Evolutionary conservation across 129 eudicot species (phyloP).

Genomic region (Pittosporum tobira): DNA sequence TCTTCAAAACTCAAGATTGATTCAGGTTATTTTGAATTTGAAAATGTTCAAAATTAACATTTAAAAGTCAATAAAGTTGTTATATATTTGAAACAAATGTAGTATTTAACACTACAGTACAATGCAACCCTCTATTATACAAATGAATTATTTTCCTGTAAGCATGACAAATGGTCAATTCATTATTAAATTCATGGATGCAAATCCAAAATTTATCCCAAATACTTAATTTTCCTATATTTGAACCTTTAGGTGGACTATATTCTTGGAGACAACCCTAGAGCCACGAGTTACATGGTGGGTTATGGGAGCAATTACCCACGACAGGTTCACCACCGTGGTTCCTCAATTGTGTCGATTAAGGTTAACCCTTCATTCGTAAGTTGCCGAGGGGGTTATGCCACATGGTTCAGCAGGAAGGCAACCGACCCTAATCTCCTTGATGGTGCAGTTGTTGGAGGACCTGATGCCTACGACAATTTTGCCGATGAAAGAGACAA

Average conservation of each 20-base stretch:
- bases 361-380: constrained; percentile 75
- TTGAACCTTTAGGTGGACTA: constrained; percentile 56
- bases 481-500: constrained; percentile 92
- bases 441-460: constrained; percentile 91
- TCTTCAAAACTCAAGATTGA: too few species aligned
- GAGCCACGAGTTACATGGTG: constrained; percentile 99
- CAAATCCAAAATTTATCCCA: background rate
- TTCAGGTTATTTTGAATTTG: too few species aligned
- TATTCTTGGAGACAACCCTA: constrained; percentile 93
- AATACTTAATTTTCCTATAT: background rate
- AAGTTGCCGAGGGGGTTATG: constrained; percentile 89
- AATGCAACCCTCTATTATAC: too few species aligned
- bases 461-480: constrained; percentile 96
- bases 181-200: too few species aligned
- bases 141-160: too few species aligned
- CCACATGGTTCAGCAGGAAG: constrained; percentile 75
- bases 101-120: too few species aligned
- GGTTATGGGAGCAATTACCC: constrained; percentile 92
- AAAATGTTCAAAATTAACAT: too few species aligned
- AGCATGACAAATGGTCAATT: too few species aligned
- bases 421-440: constrained; percentile 84
- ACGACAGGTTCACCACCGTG: constrained; percentile 84
- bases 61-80: too few species aligned
- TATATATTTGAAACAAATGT: too few species aligned
- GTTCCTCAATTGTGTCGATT: constrained; percentile 83